Evolutionary conservation across 805 yeast genomes (phyloP).

Genomic region (Ogataea corticis): DNA sequence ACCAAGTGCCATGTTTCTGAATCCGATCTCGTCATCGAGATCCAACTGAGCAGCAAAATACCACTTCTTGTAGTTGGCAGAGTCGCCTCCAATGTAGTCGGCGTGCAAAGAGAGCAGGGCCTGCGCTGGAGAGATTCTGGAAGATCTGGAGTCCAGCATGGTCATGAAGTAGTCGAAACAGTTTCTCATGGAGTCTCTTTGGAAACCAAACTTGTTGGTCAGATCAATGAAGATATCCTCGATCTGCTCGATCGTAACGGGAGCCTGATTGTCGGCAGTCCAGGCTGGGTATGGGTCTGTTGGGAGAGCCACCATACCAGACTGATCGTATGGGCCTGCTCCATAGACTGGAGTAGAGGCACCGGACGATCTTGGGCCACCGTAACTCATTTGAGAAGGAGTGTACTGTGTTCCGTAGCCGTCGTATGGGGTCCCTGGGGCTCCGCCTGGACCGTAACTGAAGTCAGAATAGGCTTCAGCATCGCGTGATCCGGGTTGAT

Average conservation of each 20-base stretch:
- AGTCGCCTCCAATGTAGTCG: slow-evolving; percentile 85
- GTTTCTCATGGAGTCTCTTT: slow-evolving; percentile 91
- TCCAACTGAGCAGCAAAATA: slow-evolving; percentile 86
- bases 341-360: slow-evolving; percentile 83
- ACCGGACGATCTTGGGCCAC: slow-evolving; percentile 85
- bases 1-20: slow-evolving; percentile 77
- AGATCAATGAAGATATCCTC: slow-evolving; percentile 85
- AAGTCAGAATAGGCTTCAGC: slow-evolving; percentile 64
- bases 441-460: slow-evolving; percentile 60
- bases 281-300: slow-evolving; percentile 98
- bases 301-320: slow-evolving; percentile 62
- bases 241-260: slow-evolving; percentile 78
- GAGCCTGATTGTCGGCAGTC: slow-evolving; percentile 95
- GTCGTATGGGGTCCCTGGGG: slow-evolving; percentile 67
- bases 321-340: slow-evolving; percentile 41
- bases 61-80: slow-evolving; percentile 86
- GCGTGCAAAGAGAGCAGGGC: slow-evolving; percentile 81
- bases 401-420: slow-evolving; percentile 56
- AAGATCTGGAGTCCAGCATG: slow-evolving; percentile 76
- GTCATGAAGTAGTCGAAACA: slow-evolving; percentile 89
- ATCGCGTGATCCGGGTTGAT: slow-evolving; percentile 50
- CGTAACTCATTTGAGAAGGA: slow-evolving; percentile 86
- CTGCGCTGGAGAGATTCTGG: slow-evolving; percentile 88
- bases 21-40: slow-evolving; percentile 81
- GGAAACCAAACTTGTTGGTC: slow-evolving; percentile 84